Evolutionary conservation across 345 rosid genomes (phyloP), one percentile per base, ranked within the genome.

Genomic region (Noccaea bulbosa): DNA sequence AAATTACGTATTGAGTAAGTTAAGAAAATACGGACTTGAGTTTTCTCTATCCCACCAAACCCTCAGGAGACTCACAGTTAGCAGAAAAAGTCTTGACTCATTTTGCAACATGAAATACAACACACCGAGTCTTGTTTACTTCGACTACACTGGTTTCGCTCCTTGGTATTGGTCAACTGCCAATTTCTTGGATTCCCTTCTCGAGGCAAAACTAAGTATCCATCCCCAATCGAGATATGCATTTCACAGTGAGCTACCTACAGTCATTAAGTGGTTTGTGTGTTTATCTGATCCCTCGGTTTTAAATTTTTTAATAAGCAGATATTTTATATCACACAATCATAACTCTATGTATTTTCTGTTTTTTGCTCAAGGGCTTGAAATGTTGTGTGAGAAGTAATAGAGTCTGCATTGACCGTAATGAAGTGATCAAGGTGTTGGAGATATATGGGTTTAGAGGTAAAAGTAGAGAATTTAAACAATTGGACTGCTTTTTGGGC

Each of bases 41-140:
- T 24, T 24, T 24, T 24, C 22, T 30, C 11, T 62, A 63, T 11
- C 17, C 30, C 67, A 63, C 55, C 7, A 63, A 47, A 33, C 67
- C 44, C 55, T 63, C 16, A 46, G 34, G 54, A 33, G 67, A 46
- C 55, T 62, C 54, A 62, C 67, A 6, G 5, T 9, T 41, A 10
- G 20, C 37, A n/a, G 2, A 0, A 59, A n/a, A 35, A 30, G 9
- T 27, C 2, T 61, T 15, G 10, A 10, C 3, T 9, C 0, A 22
- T 4, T n/a, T 43, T 33, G 34, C 6, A 1, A 4, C 17, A 7
- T 3, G 11, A 9, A 0, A 27, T 39, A 44, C 66, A 3, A 44
- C 51, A 62, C 66, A 44, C 52, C 52, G 9, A 30, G 40, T 44
- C 66, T 44, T 62, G 40, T 62, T 30, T 44, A 44, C 40, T 8